phyloP scores from a whole-genome alignment of 495 filamentous ascomycete species.

The Tuber brumale region DNA sequence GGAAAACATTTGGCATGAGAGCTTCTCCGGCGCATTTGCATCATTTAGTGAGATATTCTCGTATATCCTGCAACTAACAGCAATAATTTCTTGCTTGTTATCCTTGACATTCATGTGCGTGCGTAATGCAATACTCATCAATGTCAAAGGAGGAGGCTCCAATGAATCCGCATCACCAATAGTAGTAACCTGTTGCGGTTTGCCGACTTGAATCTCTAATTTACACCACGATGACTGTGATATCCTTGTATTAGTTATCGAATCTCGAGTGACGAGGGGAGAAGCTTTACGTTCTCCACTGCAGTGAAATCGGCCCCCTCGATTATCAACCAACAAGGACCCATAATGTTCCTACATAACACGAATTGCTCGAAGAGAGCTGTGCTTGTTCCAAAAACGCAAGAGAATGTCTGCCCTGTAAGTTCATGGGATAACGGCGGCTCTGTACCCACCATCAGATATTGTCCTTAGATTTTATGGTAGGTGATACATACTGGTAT shows the following conservation, averaged over 20 bases:
- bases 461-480: neutral
- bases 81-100: slow-evolving; percentile 92
- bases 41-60: slow-evolving; percentile 81
- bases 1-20: slow-evolving; percentile 86
- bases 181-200: slow-evolving; percentile 64
- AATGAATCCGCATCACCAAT: slow-evolving; percentile 68
- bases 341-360: slow-evolving; percentile 96
- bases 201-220: slow-evolving; percentile 72
- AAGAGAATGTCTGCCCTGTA: slow-evolving; percentile 84
- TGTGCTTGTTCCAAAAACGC: slow-evolving; percentile 90
- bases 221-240: slow-evolving; percentile 79
- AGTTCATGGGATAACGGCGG: slow-evolving; percentile 55
- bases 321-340: slow-evolving; percentile 92
- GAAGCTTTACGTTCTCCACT: slow-evolving; percentile 57
- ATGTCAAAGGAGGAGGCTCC: slow-evolving; percentile 76
- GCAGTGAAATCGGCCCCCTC: slow-evolving; percentile 72
- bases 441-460: slow-evolving; percentile 40
- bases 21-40: slow-evolving; percentile 76
- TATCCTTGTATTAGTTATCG: neutral
- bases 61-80: slow-evolving; percentile 85
- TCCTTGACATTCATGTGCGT: slow-evolving; percentile 84
- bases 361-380: slow-evolving; percentile 96
- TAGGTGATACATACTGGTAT: slow-evolving; percentile 46
- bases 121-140: slow-evolving; percentile 88
- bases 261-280: neutral